A percentile compares a stretch with the other conserved stretches of the same genome.
Conservation (phyloP, 2,329 filamentous ascomycete species). For the Scedosporium aurantiacum region DNA sequence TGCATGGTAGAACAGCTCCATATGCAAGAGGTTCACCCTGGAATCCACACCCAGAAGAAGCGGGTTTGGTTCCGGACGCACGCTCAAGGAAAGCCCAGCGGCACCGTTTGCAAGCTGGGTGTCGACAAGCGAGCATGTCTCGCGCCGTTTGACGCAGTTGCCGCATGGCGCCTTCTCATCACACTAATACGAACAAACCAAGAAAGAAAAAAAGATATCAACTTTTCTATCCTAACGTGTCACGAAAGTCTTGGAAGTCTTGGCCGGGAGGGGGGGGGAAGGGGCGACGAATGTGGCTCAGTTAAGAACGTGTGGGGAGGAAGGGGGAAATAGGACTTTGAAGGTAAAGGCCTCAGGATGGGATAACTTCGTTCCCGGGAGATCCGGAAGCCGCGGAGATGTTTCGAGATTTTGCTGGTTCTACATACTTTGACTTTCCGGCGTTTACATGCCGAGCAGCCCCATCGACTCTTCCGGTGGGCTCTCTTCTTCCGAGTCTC, state of each 20-base stretch:
- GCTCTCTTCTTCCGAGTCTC: conserved; percentile 13
- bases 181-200: conserved; percentile 12
- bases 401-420: not conserved
- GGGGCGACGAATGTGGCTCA: not conserved
- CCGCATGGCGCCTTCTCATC: conserved; percentile 17
- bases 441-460: conserved; percentile 17
- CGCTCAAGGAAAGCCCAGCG: not conserved
- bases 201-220: not conserved
- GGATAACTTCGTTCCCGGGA: not conserved
- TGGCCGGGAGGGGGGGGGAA: no score
- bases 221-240: not conserved
- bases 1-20: conserved; percentile 22
- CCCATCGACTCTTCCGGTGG: conserved; percentile 18
- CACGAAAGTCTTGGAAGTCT: not conserved
- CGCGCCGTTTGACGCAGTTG: conserved; percentile 17
- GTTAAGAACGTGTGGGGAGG: not conserved
- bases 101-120: conserved; percentile 8
- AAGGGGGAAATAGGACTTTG: not conserved
- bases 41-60: not conserved
- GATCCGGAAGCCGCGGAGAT: not conserved
- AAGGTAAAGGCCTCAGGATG: no score
- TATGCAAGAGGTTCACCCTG: conserved; percentile 18
- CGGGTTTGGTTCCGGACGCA: conserved; percentile 2
- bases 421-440: conserved; percentile 19
- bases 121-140: conserved; percentile 6